Evolutionary conservation across 768 basidiomycete genomes (phyloP).

Genomic region (Trametes coccinea): DNA sequence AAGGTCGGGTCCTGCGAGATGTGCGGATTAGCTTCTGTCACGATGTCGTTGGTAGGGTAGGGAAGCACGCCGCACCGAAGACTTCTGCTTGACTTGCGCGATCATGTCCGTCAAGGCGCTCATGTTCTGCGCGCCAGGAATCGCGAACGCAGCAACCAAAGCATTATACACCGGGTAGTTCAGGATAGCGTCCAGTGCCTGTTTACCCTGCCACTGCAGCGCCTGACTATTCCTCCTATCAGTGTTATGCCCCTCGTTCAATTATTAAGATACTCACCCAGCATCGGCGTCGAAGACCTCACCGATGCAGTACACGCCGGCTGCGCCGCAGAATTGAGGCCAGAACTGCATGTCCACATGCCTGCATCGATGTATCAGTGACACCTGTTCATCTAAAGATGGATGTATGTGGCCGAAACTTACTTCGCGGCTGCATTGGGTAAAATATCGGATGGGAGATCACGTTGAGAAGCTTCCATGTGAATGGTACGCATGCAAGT

Average conservation of each 20-base stretch:
- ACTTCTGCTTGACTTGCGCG: slow-evolving; percentile 52
- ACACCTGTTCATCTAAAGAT: slow-evolving; percentile 1
- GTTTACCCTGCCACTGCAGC: slow-evolving; percentile 60
- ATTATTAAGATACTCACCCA: slow-evolving; percentile 48
- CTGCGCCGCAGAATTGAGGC: slow-evolving; percentile 70
- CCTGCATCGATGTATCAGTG: slow-evolving; percentile 29
- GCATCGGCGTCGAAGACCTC: slow-evolving; percentile 67
- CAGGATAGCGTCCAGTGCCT: slow-evolving; percentile 65
- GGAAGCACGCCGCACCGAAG: slow-evolving; percentile 37
- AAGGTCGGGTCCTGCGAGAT: slow-evolving; percentile 34
- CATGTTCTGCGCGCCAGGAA: slow-evolving; percentile 68
- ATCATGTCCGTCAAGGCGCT: slow-evolving; percentile 55
- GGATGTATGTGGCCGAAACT: neutral
- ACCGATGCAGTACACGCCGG: slow-evolving; percentile 84
- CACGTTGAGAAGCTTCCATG: neutral
- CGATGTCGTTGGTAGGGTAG: too few relatives aligned
- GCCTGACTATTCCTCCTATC: slow-evolving; percentile 42
- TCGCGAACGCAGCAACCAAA: slow-evolving; percentile 62
- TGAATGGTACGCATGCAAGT: neutral
- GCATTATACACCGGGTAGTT: slow-evolving; percentile 72
- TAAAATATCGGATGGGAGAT: neutral
- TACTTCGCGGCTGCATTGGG: slow-evolving; percentile 36
- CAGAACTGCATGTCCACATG: slow-evolving; percentile 78
- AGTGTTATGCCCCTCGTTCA: too few relatives aligned
- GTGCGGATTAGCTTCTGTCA: neutral